phyloP scores from a whole-genome alignment of 257 asterid species.

The Lithospermum erythrorhizon region DNA sequence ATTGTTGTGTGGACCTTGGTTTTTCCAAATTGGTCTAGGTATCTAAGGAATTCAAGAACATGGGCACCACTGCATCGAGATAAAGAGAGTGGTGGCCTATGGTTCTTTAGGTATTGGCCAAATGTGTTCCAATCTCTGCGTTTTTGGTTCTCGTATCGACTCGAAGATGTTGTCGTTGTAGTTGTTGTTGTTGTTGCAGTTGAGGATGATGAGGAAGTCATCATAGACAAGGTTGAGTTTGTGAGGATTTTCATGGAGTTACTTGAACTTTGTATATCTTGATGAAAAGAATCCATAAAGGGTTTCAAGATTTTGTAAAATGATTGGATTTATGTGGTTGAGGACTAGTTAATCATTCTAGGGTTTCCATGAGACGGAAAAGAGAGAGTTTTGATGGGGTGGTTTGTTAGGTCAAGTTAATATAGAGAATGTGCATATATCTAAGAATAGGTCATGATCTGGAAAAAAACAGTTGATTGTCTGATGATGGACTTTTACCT shows the following conservation, averaged over 20 bases:
- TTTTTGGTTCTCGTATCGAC: conserved; percentile 88
- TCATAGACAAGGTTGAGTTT: conserved; percentile 8
- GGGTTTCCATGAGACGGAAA: background rate
- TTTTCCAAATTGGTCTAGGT: conserved; percentile 89
- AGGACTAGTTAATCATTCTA: background rate
- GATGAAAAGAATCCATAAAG: conserved; percentile 42
- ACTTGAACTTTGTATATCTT: conserved; percentile 35
- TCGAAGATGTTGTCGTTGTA: conserved; percentile 24
- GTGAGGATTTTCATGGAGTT: conserved; percentile 25
- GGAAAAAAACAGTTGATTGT: background rate
- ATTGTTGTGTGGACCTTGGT: conserved; percentile 72
- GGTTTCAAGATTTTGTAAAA: background rate
- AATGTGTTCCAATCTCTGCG: conserved; percentile 97
- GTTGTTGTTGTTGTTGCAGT: too few relatives aligned
- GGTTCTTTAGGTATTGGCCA: conserved; percentile 73
- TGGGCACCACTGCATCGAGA: conserved; percentile 94
- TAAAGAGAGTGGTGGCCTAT: conserved; percentile 82
- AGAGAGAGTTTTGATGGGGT: too few relatives aligned
- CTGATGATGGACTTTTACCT: background rate
- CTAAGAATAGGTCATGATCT: background rate
- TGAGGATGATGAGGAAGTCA: conserved; percentile 11
- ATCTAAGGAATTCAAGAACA: conserved; percentile 82
- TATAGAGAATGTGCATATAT: background rate
- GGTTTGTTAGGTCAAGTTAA: background rate
- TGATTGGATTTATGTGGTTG: background rate